Conservation (phyloP, 2,329 filamentous ascomycete species). For the Hypocrella siamensis region DNA sequence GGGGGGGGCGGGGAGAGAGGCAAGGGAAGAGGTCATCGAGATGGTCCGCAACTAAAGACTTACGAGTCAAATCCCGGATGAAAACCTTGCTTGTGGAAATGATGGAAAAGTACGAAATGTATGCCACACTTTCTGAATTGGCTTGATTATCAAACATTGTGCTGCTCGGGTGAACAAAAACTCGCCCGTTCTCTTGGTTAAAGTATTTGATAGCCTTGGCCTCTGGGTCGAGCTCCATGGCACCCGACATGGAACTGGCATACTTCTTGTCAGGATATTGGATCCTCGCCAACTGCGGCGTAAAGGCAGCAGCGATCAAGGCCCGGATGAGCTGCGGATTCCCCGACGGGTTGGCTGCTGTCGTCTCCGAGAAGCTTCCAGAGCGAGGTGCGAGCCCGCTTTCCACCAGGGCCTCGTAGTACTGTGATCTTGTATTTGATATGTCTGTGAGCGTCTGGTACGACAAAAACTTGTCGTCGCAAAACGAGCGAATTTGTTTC, state of each 20-base stretch:
- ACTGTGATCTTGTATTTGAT: conserved; percentile 70
- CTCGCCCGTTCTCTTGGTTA: conserved; percentile 66
- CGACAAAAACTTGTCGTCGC: conserved; percentile 72
- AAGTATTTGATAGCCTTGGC: conserved; percentile 88
- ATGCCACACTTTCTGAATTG: conserved; percentile 60
- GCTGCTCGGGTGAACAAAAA: conserved; percentile 85
- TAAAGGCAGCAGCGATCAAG: conserved; percentile 57
- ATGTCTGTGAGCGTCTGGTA: conserved; percentile 79
- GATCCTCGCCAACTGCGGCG: conserved; percentile 81
- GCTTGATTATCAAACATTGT: conserved; percentile 71
- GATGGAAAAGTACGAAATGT: conserved; percentile 81
- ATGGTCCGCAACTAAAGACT: too few relatives aligned
- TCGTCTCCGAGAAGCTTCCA: conserved; percentile 14
- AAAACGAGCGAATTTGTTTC: conserved; percentile 58
- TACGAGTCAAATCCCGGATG: conserved; percentile 77
- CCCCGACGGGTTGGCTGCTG: conserved; percentile 14
- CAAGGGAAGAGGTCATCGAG: too few relatives aligned
- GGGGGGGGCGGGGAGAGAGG: background rate
- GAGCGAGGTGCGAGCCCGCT: conserved; percentile 54
- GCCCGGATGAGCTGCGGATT: conserved; percentile 45
- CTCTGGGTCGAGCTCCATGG: conserved; percentile 86
- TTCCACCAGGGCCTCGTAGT: conserved; percentile 71
- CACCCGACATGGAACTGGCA: conserved; percentile 69
- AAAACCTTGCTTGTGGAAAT: conserved; percentile 89
- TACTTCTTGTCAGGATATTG: conserved; percentile 95